A percentile compares a stretch with the other conserved stretches of the same genome.
phyloP scores from a whole-genome alignment of 805 yeast genomes.

The Cephaloascus fragrans region DNA sequence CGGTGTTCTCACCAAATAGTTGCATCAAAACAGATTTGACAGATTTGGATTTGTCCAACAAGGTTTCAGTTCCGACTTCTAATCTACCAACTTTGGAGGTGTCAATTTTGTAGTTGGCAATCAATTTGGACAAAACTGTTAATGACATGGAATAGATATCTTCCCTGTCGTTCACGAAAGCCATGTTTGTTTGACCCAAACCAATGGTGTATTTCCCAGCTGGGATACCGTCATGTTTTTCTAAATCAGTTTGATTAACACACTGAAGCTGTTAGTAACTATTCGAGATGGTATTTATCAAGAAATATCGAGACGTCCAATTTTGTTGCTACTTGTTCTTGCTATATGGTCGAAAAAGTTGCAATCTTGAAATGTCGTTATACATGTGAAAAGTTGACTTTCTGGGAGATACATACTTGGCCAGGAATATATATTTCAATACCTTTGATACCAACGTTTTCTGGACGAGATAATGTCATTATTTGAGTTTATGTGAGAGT shows the following conservation, averaged over 20 bases:
- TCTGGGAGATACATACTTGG: slow-evolving; percentile 35
- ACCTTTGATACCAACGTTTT: slow-evolving; percentile 94
- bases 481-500: not conserved
- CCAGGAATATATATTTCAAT: slow-evolving; percentile 86
- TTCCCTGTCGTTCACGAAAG: slow-evolving; percentile 94
- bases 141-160: slow-evolving; percentile 92
- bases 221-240: slow-evolving; percentile 74
- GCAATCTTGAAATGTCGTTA: too few relatives aligned
- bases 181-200: slow-evolving; percentile 96
- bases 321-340: too few relatives aligned
- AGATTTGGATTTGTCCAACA: slow-evolving; percentile 92
- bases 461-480: slow-evolving; percentile 36
- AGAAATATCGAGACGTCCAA: too few relatives aligned
- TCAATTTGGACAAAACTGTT: slow-evolving; percentile 72
- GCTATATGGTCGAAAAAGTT: too few relatives aligned
- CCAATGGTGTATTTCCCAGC: slow-evolving; percentile 98
- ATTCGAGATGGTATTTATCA: slow-evolving; percentile 11
- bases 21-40: slow-evolving; percentile 95
- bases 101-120: slow-evolving; percentile 78
- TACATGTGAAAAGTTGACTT: too few relatives aligned
- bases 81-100: slow-evolving; percentile 78
- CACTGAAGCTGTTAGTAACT: slow-evolving; percentile 18
- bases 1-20: slow-evolving; percentile 79
- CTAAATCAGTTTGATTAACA: slow-evolving; percentile 85
- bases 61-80: slow-evolving; percentile 97